Evolutionary conservation across 306 rosid genomes (phyloP).

Genomic region (Arachis hypogaea): DNA sequence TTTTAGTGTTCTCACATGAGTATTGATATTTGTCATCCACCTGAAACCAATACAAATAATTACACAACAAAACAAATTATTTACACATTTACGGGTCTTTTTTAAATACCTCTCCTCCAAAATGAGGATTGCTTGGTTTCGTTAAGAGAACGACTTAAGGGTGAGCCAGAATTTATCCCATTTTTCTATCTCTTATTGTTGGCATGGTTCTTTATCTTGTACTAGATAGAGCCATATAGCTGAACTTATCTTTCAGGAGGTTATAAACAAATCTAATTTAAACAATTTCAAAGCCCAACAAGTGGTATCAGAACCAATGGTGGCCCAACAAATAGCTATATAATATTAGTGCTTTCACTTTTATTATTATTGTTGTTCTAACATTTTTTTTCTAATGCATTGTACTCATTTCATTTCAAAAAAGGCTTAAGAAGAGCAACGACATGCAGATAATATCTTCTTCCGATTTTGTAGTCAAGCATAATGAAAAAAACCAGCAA

Average conservation of each 20-base stretch:
- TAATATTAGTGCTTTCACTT: neutral
- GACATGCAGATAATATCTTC: neutral
- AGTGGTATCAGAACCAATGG: too few species aligned
- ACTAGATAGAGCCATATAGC: slow-evolving; percentile 71
- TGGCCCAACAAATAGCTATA: neutral
- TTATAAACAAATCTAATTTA: slow-evolving; percentile 69
- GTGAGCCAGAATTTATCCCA: slow-evolving; percentile 56
- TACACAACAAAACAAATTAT: too few species aligned
- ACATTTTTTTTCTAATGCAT: neutral
- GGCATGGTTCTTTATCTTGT: slow-evolving; percentile 72
- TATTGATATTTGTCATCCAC: too few species aligned
- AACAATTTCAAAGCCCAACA: slow-evolving; percentile 40
- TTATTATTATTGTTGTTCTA: neutral
- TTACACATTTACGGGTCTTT: too few species aligned
- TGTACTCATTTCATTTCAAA: slow-evolving; percentile 5
- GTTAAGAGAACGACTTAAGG: slow-evolving; percentile 75
- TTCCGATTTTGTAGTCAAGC: slow-evolving; percentile 14
- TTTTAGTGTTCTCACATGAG: too few species aligned
- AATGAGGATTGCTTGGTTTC: slow-evolving; percentile 45
- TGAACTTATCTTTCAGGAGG: slow-evolving; percentile 58
- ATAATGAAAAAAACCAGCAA: slow-evolving; percentile 7
- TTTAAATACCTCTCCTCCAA: too few species aligned
- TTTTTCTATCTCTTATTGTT: slow-evolving; percentile 51
- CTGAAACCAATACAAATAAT: too few species aligned
- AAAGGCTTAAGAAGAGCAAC: neutral